Percentiles rank a stretch among this genome's conserved stretches.
Conservation (phyloP, 805 yeast genomes). For the Metschnikowia kunwiensis region DNA sequence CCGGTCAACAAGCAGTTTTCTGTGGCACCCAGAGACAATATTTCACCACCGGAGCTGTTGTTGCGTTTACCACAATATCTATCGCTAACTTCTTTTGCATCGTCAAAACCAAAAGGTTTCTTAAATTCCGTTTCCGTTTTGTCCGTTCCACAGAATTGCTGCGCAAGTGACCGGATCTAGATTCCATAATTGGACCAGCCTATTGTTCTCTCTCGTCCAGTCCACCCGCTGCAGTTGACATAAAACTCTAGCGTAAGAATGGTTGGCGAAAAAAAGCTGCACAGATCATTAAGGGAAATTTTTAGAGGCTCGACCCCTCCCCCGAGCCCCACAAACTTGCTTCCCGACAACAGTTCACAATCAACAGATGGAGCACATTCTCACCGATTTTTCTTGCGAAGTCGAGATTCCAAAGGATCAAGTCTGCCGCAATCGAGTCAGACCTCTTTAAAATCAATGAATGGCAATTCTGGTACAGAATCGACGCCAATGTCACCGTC, state of each 20-base stretch:
- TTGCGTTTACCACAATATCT: no score
- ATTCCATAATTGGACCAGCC: not conserved
- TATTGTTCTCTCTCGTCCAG: constrained; percentile 3
- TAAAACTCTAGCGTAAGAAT: constrained; percentile 3
- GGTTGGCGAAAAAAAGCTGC: constrained; percentile 15
- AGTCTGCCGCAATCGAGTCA: constrained; percentile 27
- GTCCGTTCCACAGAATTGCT: no score
- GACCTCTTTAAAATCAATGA: constrained; percentile 20
- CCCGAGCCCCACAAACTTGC: constrained; percentile 7
- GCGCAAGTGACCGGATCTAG: not conserved
- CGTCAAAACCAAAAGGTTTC: no score
- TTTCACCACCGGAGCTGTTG: no score
- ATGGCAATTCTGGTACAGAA: constrained; percentile 7
- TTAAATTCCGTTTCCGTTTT: no score
- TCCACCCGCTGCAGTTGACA: not conserved
- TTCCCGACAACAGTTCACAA: constrained; percentile 4
- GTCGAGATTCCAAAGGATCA: constrained; percentile 22
- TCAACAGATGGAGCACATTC: constrained; percentile 9
- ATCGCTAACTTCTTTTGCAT: no score
- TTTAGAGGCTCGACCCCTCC: constrained; percentile 11
- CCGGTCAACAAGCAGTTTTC: no score
- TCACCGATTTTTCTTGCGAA: constrained; percentile 27
- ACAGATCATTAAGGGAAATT: constrained; percentile 15
- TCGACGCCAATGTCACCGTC: constrained; percentile 6
- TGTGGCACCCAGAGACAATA: no score